Evolutionary conservation across 768 basidiomycete species (phyloP).

Genomic region (Pisolithus albus): DNA sequence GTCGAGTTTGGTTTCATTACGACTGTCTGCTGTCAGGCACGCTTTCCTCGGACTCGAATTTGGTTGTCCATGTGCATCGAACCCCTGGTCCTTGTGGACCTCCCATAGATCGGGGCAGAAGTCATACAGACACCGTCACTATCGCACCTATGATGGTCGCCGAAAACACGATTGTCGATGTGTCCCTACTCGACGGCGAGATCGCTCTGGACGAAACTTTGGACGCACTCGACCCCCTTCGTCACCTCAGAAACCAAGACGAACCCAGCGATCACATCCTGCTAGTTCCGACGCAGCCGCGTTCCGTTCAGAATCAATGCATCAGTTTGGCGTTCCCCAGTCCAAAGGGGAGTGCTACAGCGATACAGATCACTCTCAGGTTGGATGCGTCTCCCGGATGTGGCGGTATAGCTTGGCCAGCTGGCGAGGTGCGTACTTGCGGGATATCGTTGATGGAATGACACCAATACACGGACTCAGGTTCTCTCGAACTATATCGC

Average conservation of each 20-base stretch:
- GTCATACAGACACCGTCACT: too few relatives aligned
- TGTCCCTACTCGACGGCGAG: slow-evolving; percentile 17
- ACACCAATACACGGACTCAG: slow-evolving; percentile 32
- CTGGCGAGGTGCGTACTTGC: slow-evolving; percentile 64
- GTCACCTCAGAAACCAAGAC: slow-evolving; percentile 47
- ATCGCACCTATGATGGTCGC: neutral
- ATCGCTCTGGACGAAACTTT: slow-evolving; percentile 49
- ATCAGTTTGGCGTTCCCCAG: slow-evolving; percentile 37
- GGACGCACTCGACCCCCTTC: slow-evolving; percentile 51
- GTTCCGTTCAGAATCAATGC: slow-evolving; percentile 42
- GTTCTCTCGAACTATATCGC: slow-evolving; percentile 73
- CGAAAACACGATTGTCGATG: slow-evolving; percentile 4
- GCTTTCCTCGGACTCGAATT: neutral
- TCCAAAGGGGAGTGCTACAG: slow-evolving; percentile 1
- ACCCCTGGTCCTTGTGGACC: neutral
- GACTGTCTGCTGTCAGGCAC: too few relatives aligned
- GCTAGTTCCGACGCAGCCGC: slow-evolving; percentile 49
- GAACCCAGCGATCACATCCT: slow-evolving; percentile 21
- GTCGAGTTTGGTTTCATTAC: too few relatives aligned
- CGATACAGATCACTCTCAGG: slow-evolving; percentile 36
- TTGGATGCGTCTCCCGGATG: slow-evolving; percentile 85
- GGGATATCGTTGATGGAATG: neutral
- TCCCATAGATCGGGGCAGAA: too few relatives aligned
- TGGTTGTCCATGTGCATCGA: neutral
- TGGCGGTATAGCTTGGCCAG: slow-evolving; percentile 90